A percentile compares a stretch with the other conserved stretches of the same genome.
These are phyloP conservation scores for Pseudopithomyces chartarum DNA, from an alignment of 2,329 filamentous ascomycete species.

Conservation along the genomic window DNA sequence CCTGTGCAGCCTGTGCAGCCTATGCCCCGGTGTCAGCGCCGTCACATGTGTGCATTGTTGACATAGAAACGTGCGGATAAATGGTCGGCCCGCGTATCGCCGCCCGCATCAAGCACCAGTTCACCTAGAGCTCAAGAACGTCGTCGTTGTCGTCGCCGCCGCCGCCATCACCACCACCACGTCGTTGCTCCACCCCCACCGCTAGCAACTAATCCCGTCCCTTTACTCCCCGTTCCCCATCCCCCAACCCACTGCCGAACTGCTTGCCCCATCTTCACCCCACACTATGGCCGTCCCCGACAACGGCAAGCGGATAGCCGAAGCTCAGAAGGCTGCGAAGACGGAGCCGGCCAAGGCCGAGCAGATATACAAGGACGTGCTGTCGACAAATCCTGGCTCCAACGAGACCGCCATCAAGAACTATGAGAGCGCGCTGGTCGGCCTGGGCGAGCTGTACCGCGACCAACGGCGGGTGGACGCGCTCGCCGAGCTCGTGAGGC, in stretches of 20 bases:
- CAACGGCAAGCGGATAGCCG: conserved; percentile 72
- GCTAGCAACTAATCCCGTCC: not conserved
- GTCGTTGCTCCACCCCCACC: conserved; percentile 1
- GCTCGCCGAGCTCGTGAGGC: conserved; percentile 86
- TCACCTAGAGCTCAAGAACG: not conserved
- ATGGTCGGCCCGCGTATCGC: not conserved
- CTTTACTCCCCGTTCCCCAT: conserved; percentile 1
- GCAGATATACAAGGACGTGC: conserved; percentile 84
- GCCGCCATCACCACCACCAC: not conserved
- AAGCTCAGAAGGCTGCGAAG: conserved; percentile 84
- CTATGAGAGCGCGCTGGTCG: conserved; percentile 88
- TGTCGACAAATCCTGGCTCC: conserved; percentile 80
- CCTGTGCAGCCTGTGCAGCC: no score
- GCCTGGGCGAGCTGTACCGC: conserved; percentile 88
- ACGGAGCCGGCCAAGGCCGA: conserved; percentile 83
- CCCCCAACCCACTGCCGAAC: not conserved
- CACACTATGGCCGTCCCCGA: conserved; percentile 46
- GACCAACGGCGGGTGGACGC: conserved; percentile 84
- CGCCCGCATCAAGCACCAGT: not conserved
- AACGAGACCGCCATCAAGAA: conserved; percentile 87
- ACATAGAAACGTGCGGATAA: not conserved
- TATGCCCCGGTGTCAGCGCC: not conserved
- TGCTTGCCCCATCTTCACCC: not conserved
- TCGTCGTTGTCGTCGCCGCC: not conserved
- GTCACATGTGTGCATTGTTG: not conserved